Percentiles rank a stretch among this genome's conserved stretches.
Evolutionary conservation across 2,329 filamentous ascomycete genomes (phyloP).

Genomic region (Paradendryphiella salina): DNA sequence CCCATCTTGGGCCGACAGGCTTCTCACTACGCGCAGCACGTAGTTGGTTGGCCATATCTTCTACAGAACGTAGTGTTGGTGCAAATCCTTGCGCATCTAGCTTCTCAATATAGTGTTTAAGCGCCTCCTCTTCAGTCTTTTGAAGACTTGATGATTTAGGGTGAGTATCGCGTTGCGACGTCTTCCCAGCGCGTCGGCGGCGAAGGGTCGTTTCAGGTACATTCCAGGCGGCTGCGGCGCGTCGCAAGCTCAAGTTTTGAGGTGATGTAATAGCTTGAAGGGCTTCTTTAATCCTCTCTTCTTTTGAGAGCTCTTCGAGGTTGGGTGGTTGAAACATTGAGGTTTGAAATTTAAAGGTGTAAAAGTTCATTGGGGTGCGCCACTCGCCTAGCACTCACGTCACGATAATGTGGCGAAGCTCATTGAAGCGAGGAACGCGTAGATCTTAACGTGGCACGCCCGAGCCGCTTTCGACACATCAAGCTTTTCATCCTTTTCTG

Average conservation of each 20-base stretch:
- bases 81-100: neutral
- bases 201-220: no score
- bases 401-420: conserved; percentile 37
- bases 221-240: no score
- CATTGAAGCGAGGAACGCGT: conserved; percentile 30
- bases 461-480: conserved; percentile 21
- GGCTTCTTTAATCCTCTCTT: neutral
- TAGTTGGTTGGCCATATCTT: neutral
- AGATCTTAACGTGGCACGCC: conserved; percentile 33
- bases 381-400: neutral
- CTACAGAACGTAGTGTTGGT: neutral
- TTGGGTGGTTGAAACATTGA: neutral
- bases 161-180: neutral
- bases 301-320: neutral
- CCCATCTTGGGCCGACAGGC: neutral
- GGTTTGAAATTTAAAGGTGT: neutral
- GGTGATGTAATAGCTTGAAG: neutral
- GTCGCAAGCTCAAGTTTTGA: neutral
- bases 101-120: neutral
- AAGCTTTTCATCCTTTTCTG: conserved; percentile 8
- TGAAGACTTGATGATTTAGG: neutral
- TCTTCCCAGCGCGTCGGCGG: neutral
- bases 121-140: neutral
- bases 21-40: conserved; percentile 23
- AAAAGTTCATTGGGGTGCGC: neutral